Conservation (phyloP, 169 alveolate species). For the Eimeria necatrix region DNA sequence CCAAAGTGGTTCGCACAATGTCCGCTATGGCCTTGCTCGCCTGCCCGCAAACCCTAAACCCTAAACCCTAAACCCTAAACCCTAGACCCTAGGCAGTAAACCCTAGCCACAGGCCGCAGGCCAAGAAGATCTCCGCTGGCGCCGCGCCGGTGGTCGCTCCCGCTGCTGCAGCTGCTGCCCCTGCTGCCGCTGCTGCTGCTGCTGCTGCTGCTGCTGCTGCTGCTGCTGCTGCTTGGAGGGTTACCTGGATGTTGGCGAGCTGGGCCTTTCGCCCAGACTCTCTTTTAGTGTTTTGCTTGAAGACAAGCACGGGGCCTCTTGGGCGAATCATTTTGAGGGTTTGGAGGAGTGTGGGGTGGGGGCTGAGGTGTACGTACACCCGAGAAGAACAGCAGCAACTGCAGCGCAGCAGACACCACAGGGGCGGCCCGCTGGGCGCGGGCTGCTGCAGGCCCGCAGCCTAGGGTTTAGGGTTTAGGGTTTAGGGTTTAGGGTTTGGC, state of each 20-base stretch:
- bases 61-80: neutral
- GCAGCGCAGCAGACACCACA: too few relatives aligned
- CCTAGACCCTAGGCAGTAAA: neutral
- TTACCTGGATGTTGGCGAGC: slow-evolving; percentile 89
- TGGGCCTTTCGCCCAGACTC: slow-evolving; percentile 94
- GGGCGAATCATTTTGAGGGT: slow-evolving; percentile 81
- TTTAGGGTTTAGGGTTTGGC: too few relatives aligned
- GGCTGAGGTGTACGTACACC: neutral
- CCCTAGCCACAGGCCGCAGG: too few relatives aligned
- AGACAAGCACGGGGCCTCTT: slow-evolving; percentile 91
- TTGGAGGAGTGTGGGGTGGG: neutral
- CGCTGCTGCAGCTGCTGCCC: slow-evolving; percentile 11
- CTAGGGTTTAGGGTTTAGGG: neutral
- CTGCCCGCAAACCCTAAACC: slow-evolving; percentile 58
- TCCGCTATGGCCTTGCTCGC: slow-evolving; percentile 99
- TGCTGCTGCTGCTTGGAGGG: neutral
- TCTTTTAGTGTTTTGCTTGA: slow-evolving; percentile 90
- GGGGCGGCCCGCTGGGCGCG: too few relatives aligned
- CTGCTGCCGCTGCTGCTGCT: slow-evolving; percentile 47
- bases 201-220: neutral
- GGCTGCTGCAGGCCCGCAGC: too few relatives aligned
- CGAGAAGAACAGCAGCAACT: too few relatives aligned
- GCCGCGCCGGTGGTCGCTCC: too few relatives aligned
- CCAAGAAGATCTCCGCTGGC: too few relatives aligned
- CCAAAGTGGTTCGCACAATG: slow-evolving; percentile 98